These are phyloP conservation scores for Trichosporon asahii DNA, from an alignment of 1,284 basidiomycete species.

Conservation along the genomic window DNA sequence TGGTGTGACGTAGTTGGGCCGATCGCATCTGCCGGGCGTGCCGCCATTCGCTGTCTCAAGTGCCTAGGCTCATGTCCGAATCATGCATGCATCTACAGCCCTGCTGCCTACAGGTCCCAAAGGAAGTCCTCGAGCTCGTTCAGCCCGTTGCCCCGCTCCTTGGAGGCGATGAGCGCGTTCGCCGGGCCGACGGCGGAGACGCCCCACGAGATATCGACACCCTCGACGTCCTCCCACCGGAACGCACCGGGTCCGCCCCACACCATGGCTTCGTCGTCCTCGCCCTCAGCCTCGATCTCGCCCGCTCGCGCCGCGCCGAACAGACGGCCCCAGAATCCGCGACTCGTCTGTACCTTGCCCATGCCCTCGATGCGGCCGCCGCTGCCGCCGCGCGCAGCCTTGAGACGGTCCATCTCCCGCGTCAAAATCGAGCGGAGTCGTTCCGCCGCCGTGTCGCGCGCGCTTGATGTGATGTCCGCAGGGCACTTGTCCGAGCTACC, in stretches of 20 bases:
- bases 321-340: slow-evolving; percentile 30
- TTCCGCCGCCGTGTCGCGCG: slow-evolving; percentile 34
- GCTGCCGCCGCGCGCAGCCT: slow-evolving; percentile 36
- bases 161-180: background rate
- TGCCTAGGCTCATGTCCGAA: background rate
- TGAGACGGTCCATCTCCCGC: slow-evolving; percentile 49
- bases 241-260: slow-evolving; percentile 46
- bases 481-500: background rate
- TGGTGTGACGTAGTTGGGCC: slow-evolving; percentile 8
- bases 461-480: slow-evolving; percentile 23
- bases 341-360: slow-evolving; percentile 31
- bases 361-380: slow-evolving; percentile 49
- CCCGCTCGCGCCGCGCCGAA: slow-evolving; percentile 24
- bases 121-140: slow-evolving; percentile 40
- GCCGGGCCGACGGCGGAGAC: slow-evolving; percentile 34
- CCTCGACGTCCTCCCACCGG: slow-evolving; percentile 49
- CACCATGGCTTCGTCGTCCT: slow-evolving; percentile 24
- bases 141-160: slow-evolving; percentile 36
- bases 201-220: slow-evolving; percentile 44
- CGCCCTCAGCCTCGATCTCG: slow-evolving; percentile 1
- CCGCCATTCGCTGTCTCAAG: background rate
- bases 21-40: background rate
- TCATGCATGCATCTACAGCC: background rate
- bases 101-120: slow-evolving; percentile 30
- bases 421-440: slow-evolving; percentile 43